Evolutionary conservation across 2,329 filamentous ascomycete genomes (phyloP).

Genomic region (Beauveria sp.): DNA sequence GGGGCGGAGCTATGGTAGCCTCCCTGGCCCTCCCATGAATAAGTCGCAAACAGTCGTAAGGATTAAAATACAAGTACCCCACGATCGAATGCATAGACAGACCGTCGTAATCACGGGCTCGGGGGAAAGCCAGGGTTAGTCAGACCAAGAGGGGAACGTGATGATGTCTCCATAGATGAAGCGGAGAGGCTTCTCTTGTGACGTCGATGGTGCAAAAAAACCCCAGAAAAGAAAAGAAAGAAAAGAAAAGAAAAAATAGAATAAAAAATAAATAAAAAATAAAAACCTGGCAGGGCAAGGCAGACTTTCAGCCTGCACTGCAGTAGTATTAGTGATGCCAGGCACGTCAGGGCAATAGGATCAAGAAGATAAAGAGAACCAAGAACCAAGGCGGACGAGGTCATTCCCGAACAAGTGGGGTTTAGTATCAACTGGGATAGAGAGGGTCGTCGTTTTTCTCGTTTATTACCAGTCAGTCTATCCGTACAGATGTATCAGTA

Average conservation of each 20-base stretch:
- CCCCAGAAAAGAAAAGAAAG: too few species aligned
- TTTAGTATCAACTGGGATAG: not conserved
- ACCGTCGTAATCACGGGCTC: not conserved
- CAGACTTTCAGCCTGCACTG: not conserved
- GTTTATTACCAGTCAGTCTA: not conserved
- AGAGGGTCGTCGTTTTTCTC: not conserved
- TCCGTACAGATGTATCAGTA: too few species aligned
- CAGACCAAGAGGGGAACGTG: not conserved
- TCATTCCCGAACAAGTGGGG: not conserved
- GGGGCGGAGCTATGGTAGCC: not conserved
- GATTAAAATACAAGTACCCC: not conserved
- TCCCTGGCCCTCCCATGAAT: not conserved
- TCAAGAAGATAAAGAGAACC: not conserved
- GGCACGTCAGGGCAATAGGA: not conserved
- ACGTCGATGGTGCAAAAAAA: not conserved
- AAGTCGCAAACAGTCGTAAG: not conserved
- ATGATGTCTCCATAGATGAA: not conserved
- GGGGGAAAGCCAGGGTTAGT: not conserved
- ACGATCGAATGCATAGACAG: slow-evolving; percentile 3
- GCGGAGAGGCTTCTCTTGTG: not conserved
- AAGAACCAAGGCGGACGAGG: not conserved
- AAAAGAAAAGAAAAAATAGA: too few species aligned
- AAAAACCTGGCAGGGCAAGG: not conserved
- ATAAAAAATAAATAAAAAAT: too few species aligned
- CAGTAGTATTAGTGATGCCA: not conserved